Evolutionary conservation across 176 grass and related monocot genomes (phyloP).

Genomic region (Stipa capillata): DNA sequence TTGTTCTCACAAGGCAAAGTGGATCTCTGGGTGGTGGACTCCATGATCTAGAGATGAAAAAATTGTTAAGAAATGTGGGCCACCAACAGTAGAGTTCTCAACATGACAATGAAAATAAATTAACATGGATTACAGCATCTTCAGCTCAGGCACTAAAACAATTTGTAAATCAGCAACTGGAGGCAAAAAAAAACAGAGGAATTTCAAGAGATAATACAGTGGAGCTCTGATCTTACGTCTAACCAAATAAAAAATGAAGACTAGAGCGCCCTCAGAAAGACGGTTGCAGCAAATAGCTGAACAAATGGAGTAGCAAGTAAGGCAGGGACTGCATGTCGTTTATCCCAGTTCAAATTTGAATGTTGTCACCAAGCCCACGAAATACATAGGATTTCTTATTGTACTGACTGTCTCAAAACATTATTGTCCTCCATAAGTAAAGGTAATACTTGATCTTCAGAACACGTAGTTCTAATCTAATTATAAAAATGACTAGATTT

Average conservation of each 20-base stretch:
- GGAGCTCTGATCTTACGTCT: slow-evolving; percentile 3
- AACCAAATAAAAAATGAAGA: slow-evolving; percentile 6
- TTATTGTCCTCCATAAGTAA: not conserved
- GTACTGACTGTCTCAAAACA: not conserved
- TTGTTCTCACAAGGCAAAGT: not conserved
- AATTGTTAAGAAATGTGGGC: not conserved
- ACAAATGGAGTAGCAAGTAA: not conserved
- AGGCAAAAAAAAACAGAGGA: slow-evolving; percentile 11
- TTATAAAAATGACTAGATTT: no score
- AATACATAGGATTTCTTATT: not conserved
- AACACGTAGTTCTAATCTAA: not conserved
- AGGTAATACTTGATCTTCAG: not conserved
- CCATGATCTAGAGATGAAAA: slow-evolving; percentile 31
- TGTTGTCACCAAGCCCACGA: not conserved
- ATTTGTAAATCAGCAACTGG: not conserved
- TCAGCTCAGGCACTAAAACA: not conserved
- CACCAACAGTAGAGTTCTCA: not conserved
- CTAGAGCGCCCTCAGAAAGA: not conserved
- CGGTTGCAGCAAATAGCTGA: not conserved
- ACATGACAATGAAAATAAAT: not conserved
- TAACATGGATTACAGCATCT: not conserved
- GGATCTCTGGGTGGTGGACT: slow-evolving; percentile 8
- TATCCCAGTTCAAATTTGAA: not conserved
- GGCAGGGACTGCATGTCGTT: not conserved
- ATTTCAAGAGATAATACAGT: not conserved